Base-by-base conservation (phyloP, 139 green algal genomes). In the Asterochloris erici region DNA sequence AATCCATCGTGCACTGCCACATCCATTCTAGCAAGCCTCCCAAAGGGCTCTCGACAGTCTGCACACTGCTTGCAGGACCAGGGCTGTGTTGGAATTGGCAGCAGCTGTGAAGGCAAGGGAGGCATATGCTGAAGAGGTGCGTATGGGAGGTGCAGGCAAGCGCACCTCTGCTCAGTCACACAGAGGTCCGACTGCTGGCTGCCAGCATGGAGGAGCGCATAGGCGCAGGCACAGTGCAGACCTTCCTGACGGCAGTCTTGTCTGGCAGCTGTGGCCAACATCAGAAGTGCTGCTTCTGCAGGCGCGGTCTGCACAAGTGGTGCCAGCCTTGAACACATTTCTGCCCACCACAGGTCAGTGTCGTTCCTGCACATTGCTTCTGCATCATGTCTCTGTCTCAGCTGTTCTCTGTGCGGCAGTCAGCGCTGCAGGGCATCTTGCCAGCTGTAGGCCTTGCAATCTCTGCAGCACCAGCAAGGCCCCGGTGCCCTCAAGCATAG, bases 71-170 rank as follows among this genome's bases (percentile, higher is more conserved):
- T 74, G 60, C 61, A 89, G 78, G 17, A 68, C 11, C 27, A 47
- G 68, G 79, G 80, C 81, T 28, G 70, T 79, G 71, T 21, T 38
- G n/a, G 78, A 88, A 17, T 28, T 85, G 60, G 78, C 81, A 21
- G 62, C 78, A 54, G 82, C 77, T 14, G 81, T 77, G 13, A 68
- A 66, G 21, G 16, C 76, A 12, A 60, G 74, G 14, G 63, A 82
- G 38, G 63, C 63, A 14, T 85, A 80, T 81, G 77, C 63, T 10
- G 78, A 85, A 38, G 81, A 88, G 82, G 85, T 83, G 9, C 11
- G 62, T 13, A 1, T 29, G 54, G 16, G 17, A 66, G 17, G 4
- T 78, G 27, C 12, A 16, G 0, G 11, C 61, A 29, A 61, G 14
- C n/a, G 11, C 26, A 61, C 14, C 24, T 10, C 29, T 9, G 17